These are phyloP conservation scores for Cucumis sativus DNA, from an alignment of 306 rosid species.

Conservation along the genomic window Cucumber_9930_V3 NC_026660.2:23900501-23901000, in stretches of 20 bases:
- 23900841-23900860: not conserved
- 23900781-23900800: not conserved
- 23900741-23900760: not conserved
- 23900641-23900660: too few relatives aligned
- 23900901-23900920: not conserved
- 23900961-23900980: conserved; percentile 94
- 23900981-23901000: conserved; percentile 88
- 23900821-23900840: not conserved
- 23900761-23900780: not conserved
- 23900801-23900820: not conserved
- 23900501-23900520: not conserved
- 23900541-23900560: not conserved
- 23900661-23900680: not conserved
- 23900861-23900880: not conserved
- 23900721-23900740: not conserved
- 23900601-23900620: too few relatives aligned
- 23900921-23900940: not conserved
- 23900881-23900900: not conserved
- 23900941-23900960: conserved; percentile 53
- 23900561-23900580: not conserved
- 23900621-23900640: too few relatives aligned
- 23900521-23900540: not conserved
- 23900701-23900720: not conserved
- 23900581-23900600: not conserved
- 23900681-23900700: too few relatives aligned